Base-by-base conservation (phyloP, 2,329 filamentous ascomycete genomes). In the Diplodia scrobiculata region DNA sequence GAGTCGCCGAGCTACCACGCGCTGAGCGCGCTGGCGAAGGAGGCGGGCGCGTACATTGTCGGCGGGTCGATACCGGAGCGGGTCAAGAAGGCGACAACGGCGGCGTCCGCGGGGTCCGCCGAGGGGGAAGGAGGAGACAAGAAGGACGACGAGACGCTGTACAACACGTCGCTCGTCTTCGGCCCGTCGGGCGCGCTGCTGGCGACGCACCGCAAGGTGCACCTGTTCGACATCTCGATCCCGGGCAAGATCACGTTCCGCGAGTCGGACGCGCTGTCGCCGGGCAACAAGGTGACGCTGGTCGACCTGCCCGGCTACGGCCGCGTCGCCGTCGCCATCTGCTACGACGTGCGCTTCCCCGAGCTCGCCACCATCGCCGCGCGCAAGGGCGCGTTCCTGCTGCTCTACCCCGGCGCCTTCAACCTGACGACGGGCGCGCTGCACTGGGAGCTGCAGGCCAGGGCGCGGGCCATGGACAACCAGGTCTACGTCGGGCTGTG, bases 181-280 rank as follows among this genome's bases (percentile, higher is more conserved):
- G 86, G 84, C 0, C 93, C 92, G 0, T 80, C 84, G 10, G 95
- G 95, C 3, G 77, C 84, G n/a, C 83, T 97, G 58, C 83, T 99
- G n/a, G 91, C 88, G 5, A 91, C 88, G 2, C 93, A 98, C 78
- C 87, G 95, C 72, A 99, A 99, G 81, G 88, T 95, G 51, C 95
- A 99, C 79, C 84, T 99, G 51, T 99, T 99, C 78, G 95, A 98
- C 79, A 99, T 99, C 72, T 89, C 96, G 77, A 98, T 99, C 69
- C 95, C 95, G 0, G 94, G 92, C 68, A 93, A 93, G 81, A 97
- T 99, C 77, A 89, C 81, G 13, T 99, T 99, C 80, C 86, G 86
- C 69, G 95, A 99, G 80, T 92, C 89, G 63, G 93, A 97, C 69
- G 92, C 97, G 47, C 84, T 99, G 38, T 89, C 86, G 25, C 88